Percentiles rank a stretch among this genome's conserved stretches.
Evolutionary conservation across 2,329 filamentous ascomycete genomes (phyloP).

Genomic region (Leptographium wingfieldii): DNA sequence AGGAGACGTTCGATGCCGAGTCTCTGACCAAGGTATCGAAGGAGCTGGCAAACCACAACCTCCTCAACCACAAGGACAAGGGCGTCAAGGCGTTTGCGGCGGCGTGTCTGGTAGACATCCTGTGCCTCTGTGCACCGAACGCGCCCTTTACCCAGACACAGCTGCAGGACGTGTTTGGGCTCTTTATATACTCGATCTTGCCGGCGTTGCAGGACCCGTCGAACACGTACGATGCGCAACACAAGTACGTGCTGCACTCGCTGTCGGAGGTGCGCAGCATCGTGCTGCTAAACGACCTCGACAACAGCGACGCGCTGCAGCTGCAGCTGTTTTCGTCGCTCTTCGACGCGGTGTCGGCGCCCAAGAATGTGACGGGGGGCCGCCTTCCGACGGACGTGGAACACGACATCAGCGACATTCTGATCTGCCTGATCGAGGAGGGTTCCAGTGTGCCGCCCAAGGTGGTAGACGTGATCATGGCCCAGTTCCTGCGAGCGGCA

Average conservation of each 20-base stretch:
- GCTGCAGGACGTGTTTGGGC: slow-evolving; percentile 84
- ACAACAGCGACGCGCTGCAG: slow-evolving; percentile 67
- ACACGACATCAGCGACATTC: slow-evolving; percentile 76
- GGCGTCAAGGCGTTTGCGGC: slow-evolving; percentile 84
- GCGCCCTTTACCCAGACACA: slow-evolving; percentile 85
- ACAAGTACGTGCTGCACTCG: slow-evolving; percentile 81
- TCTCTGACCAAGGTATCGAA: slow-evolving; percentile 76
- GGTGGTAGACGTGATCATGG: slow-evolving; percentile 85
- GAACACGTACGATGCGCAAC: slow-evolving; percentile 83
- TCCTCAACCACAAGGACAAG: slow-evolving; percentile 83
- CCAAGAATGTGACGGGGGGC: slow-evolving; percentile 63
- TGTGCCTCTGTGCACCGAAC: slow-evolving; percentile 85
- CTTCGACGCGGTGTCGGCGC: slow-evolving; percentile 82
- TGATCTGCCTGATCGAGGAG: slow-evolving; percentile 81
- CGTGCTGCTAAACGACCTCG: slow-evolving; percentile 77
- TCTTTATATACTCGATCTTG: slow-evolving; percentile 73
- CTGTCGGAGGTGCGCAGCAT: slow-evolving; percentile 91
- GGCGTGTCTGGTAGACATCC: slow-evolving; percentile 83
- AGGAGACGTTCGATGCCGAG: slow-evolving; percentile 72
- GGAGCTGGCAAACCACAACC: slow-evolving; percentile 68
- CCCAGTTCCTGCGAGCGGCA: slow-evolving; percentile 85
- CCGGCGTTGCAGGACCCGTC: slow-evolving; percentile 76
- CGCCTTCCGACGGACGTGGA: slow-evolving; percentile 87
- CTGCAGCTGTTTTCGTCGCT: slow-evolving; percentile 73
- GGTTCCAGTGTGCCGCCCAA: slow-evolving; percentile 61